phyloP scores from a whole-genome alignment of 306 rosid genomes.

The Rosa persica region DNA sequence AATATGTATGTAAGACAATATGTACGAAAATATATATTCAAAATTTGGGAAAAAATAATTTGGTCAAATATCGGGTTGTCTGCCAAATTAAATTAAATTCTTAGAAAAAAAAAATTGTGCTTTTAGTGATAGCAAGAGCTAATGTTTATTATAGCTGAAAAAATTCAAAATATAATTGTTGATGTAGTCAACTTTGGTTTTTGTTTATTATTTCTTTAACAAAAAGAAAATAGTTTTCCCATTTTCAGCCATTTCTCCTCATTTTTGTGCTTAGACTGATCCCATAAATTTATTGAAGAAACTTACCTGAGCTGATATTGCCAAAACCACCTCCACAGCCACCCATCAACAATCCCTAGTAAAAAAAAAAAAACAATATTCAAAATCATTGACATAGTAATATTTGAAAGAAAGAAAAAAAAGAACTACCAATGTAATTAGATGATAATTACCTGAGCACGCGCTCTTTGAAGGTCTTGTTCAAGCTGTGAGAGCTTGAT shows the following conservation, averaged over 20 bases:
- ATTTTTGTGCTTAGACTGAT: not conserved
- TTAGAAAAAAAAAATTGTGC: not conserved
- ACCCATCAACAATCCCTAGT: conserved; percentile 70
- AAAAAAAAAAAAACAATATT: not conserved
- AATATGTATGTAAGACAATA: not conserved
- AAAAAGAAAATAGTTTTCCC: not conserved
- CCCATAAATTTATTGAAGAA: not conserved
- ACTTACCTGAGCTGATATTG: conserved; percentile 75
- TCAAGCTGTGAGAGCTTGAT: conserved; percentile 80
- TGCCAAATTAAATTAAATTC: conserved; percentile 8
- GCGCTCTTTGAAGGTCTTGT: conserved; percentile 86
- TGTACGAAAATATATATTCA: not conserved
- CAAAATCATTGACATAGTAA: not conserved
- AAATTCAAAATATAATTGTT: not conserved
- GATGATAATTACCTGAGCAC: conserved; percentile 62
- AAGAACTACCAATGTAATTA: not conserved
- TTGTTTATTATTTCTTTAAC: not conserved
- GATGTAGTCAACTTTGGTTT: not conserved
- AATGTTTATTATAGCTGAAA: not conserved
- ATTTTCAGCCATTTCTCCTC: not conserved
- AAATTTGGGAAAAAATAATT: not conserved
- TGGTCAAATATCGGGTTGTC: conserved; percentile 34
- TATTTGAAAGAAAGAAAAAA: not conserved
- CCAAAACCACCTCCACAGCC: conserved; percentile 61
- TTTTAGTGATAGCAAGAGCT: not conserved